A percentile compares a stretch with the other conserved stretches of the same genome.
Evolutionary conservation across 2,329 filamentous ascomycete species (phyloP).

Genomic region (Colletotrichum sp.): DNA sequence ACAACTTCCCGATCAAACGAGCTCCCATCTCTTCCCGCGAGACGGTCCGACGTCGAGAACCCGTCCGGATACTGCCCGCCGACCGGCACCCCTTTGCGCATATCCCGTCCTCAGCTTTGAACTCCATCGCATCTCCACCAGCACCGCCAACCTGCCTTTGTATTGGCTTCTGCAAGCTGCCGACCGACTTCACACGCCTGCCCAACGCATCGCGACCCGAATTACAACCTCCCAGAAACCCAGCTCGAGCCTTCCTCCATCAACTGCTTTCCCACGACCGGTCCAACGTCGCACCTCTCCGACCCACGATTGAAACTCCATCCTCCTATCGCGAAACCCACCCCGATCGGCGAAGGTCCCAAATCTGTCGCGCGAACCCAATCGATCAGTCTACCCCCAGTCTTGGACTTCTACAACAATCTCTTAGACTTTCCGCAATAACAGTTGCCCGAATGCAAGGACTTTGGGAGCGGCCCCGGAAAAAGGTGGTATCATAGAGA

Average conservation of each 20-base stretch:
- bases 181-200: neutral
- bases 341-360: neutral
- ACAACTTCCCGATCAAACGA: neutral
- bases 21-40: neutral
- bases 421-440: neutral
- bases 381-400: neutral
- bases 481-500: slow-evolving; percentile 24
- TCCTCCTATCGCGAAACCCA: neutral
- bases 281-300: neutral
- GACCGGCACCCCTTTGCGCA: neutral
- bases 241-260: neutral
- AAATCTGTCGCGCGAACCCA: neutral
- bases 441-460: slow-evolving; percentile 22
- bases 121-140: slow-evolving; percentile 17
- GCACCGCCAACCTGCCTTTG: slow-evolving; percentile 3
- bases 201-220: neutral
- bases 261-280: neutral
- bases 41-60: neutral
- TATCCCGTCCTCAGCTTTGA: neutral
- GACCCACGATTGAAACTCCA: neutral
- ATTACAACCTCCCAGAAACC: neutral
- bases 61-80: neutral
- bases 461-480: slow-evolving; percentile 17
- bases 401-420: neutral
- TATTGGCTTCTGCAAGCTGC: slow-evolving; percentile 5